A percentile compares a stretch with the other conserved stretches of the same genome.
Conservation (phyloP, 805 yeast species). For the Candida odintsovae region DNA sequence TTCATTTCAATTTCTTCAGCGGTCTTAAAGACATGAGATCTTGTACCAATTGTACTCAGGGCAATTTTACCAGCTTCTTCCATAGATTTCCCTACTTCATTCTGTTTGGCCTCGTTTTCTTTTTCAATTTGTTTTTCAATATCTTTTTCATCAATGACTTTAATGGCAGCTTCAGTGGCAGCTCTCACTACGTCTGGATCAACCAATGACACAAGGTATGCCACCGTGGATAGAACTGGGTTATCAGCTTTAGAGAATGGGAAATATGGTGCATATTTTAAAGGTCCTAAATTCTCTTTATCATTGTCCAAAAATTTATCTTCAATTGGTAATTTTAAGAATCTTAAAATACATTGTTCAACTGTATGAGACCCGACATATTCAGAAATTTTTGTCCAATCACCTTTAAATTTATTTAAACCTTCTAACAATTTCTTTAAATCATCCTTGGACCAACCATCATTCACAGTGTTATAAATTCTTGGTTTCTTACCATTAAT, state of each 20-base stretch:
- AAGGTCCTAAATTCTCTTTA: constrained; percentile 48
- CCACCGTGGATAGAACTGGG: constrained; percentile 89
- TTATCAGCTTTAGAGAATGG: constrained; percentile 85
- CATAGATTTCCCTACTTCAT: constrained; percentile 19
- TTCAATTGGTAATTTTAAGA: constrained; percentile 76
- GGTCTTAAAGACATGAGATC: constrained; percentile 73
- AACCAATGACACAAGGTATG: constrained; percentile 78
- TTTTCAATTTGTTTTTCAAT: constrained; percentile 13
- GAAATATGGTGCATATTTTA: constrained; percentile 75
- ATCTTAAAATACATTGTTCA: constrained; percentile 75
- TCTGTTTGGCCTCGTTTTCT: constrained; percentile 16
- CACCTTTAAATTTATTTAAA: constrained; percentile 54
- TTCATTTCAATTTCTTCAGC: constrained; percentile 77
- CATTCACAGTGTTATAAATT: constrained; percentile 29
- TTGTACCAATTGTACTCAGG: constrained; percentile 69
- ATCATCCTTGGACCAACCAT: constrained; percentile 66
- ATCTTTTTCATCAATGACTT: constrained; percentile 21
- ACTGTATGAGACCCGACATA: constrained; percentile 64
- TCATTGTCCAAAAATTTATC: constrained; percentile 54
- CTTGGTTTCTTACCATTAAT: constrained; percentile 29
- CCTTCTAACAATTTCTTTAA: constrained; percentile 57
- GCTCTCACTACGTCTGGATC: constrained; percentile 83
- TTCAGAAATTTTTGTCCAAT: constrained; percentile 75
- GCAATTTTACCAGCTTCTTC: constrained; percentile 65
- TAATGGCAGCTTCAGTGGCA: constrained; percentile 62